Conservation (phyloP, 257 asterid species). For the Nicotiana paniculata region DNA sequence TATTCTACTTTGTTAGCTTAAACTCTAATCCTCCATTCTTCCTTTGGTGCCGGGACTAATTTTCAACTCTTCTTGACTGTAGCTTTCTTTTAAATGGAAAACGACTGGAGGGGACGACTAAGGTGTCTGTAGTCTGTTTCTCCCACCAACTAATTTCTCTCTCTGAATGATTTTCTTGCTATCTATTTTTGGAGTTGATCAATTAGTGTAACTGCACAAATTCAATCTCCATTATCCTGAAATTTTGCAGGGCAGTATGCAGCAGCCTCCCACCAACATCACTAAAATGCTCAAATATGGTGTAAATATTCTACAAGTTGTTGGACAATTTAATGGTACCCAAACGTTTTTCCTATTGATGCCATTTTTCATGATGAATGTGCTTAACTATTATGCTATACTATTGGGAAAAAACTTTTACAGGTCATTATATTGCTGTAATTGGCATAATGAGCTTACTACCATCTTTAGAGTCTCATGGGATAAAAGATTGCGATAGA, state of each 20-base stretch:
- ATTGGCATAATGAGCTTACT: neutral
- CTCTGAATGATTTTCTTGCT: neutral
- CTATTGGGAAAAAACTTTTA: neutral
- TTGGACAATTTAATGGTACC: slow-evolving; percentile 10
- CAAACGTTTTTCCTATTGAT: neutral
- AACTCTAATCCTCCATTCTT: neutral
- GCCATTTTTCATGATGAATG: neutral
- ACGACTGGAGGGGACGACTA: neutral
- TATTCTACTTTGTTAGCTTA: neutral
- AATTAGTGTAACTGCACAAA: neutral
- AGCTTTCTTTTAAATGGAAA: slow-evolving; percentile 13
- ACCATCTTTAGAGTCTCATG: neutral
- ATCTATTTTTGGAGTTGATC: neutral
- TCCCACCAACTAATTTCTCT: neutral
- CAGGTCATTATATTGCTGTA: slow-evolving; percentile 3
- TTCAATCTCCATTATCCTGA: neutral
- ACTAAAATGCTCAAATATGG: slow-evolving; percentile 13
- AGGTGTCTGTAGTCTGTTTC: neutral
- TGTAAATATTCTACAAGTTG: slow-evolving; percentile 5
- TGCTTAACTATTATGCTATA: neutral
- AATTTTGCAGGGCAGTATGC: neutral
- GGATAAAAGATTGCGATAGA: neutral
- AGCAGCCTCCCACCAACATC: slow-evolving; percentile 7
- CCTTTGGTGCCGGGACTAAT: neutral
- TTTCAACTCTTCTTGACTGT: neutral